Base-by-base conservation (phyloP, 140 eudicot species). In the Flaveria floridana region DNA sequence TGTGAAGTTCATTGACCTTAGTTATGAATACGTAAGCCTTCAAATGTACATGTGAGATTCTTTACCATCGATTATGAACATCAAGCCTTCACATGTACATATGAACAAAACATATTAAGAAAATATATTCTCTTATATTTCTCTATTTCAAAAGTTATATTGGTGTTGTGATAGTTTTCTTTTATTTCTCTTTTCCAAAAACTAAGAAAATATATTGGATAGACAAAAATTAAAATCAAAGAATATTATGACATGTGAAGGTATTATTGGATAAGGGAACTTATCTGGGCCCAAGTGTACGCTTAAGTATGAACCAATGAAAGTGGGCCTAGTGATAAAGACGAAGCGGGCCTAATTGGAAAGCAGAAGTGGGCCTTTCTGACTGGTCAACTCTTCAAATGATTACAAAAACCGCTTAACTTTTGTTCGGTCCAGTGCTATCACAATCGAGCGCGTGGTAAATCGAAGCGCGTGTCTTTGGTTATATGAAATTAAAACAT, bases 341-440 rank as follows among this genome's bases (percentile, higher is more conserved):
- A 14, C 1, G 42, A 26, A 6, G 19, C 4, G 10, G 51, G 79
- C 50, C 63, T 13, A 30, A 7, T n/a, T 3, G 41, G 46, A 73
- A 41, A 76, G 48, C 44, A 47, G 4, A 78, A 61, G 77, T 61
- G 82, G 67, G 72, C 66, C 77, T 46, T 28, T 46, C 73, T 71
- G 58, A 34, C 66, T 15, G 37, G 82, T 78, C 82, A 71, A 78
- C 64, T 70, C 19, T 15, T 16, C 47, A 34, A 59, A 78, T 71
- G 77, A 78, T 78, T 71, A 30, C 6, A 30, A 30, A 30, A 30
- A 3, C 6, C 6, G 37, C 6, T 4, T 30, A 71, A 67, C 41
- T 34, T 34, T 34, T 34, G 8, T 34, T 6, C 14, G 7, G 6
- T 26, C 16, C 65, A 2, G 67, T 61, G 44, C 67, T 25, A 0